Percentiles rank a stretch among this genome's conserved stretches.
Evolutionary conservation across 2,329 filamentous ascomycete species (phyloP).

Genomic region (Onygenales sp.): DNA sequence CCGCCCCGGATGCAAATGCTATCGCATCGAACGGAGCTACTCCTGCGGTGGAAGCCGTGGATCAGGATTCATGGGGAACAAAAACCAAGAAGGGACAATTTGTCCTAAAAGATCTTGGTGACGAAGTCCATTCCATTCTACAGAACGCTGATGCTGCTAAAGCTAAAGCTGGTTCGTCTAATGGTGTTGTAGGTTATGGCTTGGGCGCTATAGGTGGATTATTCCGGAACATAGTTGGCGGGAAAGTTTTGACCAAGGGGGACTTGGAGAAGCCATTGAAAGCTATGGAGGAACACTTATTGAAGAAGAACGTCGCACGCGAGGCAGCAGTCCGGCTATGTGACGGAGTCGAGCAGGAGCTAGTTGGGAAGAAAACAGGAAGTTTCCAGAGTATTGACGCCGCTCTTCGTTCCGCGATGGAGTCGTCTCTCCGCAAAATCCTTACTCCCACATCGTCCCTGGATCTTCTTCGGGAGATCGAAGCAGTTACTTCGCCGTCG

Average conservation of each 20-base stretch:
- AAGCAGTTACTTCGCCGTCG: constrained; percentile 61
- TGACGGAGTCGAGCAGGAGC: constrained; percentile 80
- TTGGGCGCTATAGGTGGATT: constrained; percentile 76
- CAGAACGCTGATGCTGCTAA: constrained; percentile 64
- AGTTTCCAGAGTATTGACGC: constrained; percentile 83
- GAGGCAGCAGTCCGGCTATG: constrained; percentile 89
- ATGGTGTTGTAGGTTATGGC: constrained; percentile 66
- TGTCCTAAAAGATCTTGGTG: constrained; percentile 82
- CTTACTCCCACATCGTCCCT: constrained; percentile 91
- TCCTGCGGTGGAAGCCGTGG: constrained; percentile 61
- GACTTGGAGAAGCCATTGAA: constrained; percentile 89
- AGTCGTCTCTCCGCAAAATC: constrained; percentile 86
- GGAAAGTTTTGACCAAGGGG: constrained; percentile 79
- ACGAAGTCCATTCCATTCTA: constrained; percentile 86
- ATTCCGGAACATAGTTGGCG: constrained; percentile 90
- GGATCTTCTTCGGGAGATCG: constrained; percentile 88
- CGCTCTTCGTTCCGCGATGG: constrained; percentile 77
- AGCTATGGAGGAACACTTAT: constrained; percentile 87
- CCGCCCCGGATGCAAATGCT: constrained; percentile 47
- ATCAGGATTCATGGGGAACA: constrained; percentile 73
- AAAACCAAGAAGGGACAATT: constrained; percentile 84
- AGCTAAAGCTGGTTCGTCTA: constrained; percentile 36
- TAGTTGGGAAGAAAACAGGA: constrained; percentile 82
- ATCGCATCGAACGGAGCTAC: constrained; percentile 41
- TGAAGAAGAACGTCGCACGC: constrained; percentile 92